Conservation (phyloP, 805 yeast species). For the Cephaloascus fragrans region DNA sequence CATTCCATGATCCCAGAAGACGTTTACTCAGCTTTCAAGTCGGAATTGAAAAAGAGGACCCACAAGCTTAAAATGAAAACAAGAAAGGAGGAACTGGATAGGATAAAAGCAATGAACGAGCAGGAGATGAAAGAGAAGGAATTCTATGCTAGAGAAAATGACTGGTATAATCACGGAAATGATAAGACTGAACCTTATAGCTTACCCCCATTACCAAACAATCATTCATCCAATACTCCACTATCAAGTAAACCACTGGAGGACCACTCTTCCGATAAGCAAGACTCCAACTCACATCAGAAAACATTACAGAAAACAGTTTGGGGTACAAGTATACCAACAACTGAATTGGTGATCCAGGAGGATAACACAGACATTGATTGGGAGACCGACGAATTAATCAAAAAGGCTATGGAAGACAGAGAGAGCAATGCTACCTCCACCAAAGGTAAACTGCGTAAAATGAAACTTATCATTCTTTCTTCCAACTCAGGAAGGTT, state of each 20-base stretch:
- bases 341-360: conserved; percentile 23
- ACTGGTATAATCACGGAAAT: conserved; percentile 20
- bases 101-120: conserved; percentile 42
- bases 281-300: conserved; percentile 4
- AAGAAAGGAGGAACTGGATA: conserved; percentile 52
- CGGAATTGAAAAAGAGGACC: conserved; percentile 49
- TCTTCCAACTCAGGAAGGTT: conserved; percentile 9
- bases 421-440: conserved; percentile 21
- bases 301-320: conserved; percentile 40
- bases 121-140: conserved; percentile 49
- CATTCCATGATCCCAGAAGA: conserved; percentile 28
- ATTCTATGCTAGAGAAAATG: conserved; percentile 52
- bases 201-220: conserved; percentile 19
- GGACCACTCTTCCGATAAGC: conserved; percentile 1
- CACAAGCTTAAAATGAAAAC: conserved; percentile 37
- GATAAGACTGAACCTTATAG: conserved; percentile 25
- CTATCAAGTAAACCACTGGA: conserved; percentile 3
- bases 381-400: conserved; percentile 41
- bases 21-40: conserved; percentile 34
- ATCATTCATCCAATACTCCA: conserved; percentile 6
- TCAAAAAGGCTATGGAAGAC: conserved; percentile 36
- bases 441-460: conserved; percentile 30
- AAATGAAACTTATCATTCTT: conserved; percentile 30
- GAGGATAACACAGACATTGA: conserved; percentile 27
- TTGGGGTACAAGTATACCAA: conserved; percentile 66